Evolutionary conservation across 345 rosid species (phyloP).

Genomic region (Eucalyptus viminalis): DNA sequence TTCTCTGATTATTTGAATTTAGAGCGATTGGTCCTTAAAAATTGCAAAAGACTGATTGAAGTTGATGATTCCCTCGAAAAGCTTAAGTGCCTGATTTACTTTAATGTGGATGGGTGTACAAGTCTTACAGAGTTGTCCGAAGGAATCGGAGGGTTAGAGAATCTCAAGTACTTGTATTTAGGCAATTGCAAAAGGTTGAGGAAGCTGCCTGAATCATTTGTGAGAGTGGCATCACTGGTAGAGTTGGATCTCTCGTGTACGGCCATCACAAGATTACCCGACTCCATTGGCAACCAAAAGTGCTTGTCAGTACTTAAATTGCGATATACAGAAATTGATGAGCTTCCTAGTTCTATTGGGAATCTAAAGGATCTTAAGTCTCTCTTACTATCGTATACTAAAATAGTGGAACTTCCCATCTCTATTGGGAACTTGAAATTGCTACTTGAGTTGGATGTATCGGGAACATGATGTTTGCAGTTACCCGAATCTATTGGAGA

Average conservation of each 20-base stretch:
- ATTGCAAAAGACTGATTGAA: conserved; percentile 3
- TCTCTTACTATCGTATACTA: neutral
- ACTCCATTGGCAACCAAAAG: neutral
- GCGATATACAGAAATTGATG: neutral
- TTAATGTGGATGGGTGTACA: neutral
- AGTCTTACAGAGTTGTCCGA: neutral
- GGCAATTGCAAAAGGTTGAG: neutral
- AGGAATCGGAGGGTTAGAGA: neutral
- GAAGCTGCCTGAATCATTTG: neutral
- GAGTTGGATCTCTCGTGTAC: neutral
- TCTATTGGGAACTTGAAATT: neutral
- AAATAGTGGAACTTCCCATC: neutral
- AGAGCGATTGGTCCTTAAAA: conserved; percentile 8
- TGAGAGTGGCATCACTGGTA: neutral
- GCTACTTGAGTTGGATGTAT: neutral
- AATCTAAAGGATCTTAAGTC: neutral
- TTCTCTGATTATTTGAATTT: conserved; percentile 1
- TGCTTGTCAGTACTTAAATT: neutral
- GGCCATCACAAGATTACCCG: neutral
- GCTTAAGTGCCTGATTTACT: neutral
- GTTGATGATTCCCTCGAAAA: conserved; percentile 7
- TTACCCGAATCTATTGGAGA: neutral
- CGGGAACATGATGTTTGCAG: neutral
- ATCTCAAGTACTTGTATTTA: neutral
- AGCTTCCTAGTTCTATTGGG: neutral